phyloP scores from a whole-genome alignment of 1,139 yeast species.

The Saccharomyces hybrid region DNA sequence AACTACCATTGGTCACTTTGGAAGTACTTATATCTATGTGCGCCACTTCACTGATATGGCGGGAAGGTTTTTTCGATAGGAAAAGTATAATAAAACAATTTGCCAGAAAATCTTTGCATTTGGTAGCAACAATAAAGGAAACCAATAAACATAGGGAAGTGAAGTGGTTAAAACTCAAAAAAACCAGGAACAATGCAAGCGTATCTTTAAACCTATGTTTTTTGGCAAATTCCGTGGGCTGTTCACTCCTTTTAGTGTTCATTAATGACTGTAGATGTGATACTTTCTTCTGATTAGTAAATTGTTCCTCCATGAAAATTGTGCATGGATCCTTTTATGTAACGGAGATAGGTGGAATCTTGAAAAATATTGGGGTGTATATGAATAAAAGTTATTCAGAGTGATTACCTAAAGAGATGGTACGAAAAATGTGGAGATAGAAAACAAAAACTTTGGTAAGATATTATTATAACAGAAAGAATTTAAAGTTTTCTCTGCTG shows the following conservation, averaged over 20 bases:
- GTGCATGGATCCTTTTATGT: neutral
- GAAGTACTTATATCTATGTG: constrained; percentile 1
- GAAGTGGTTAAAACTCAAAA: constrained; percentile 27
- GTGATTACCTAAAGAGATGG: neutral
- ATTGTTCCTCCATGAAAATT: neutral
- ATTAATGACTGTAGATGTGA: neutral
- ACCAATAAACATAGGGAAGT: constrained; percentile 20
- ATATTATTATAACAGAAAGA: neutral
- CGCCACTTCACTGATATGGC: constrained; percentile 8
- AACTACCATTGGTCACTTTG: constrained; percentile 3
- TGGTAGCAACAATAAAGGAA: constrained; percentile 24
- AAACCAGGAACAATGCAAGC: constrained; percentile 26
- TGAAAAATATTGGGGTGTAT: neutral
- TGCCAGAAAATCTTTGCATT: constrained; percentile 23
- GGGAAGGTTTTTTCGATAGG: constrained; percentile 23
- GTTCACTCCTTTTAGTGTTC: neutral
- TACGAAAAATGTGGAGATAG: neutral
- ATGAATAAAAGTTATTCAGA: neutral
- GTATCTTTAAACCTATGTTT: constrained; percentile 29
- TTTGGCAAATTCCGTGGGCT: constrained; percentile 14
- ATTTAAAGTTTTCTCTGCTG: neutral
- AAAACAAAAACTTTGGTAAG: neutral
- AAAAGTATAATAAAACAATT: constrained; percentile 23
- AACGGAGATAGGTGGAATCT: neutral
- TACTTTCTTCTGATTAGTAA: neutral